These are phyloP conservation scores for Schizochytrium sp. DNA, from an alignment of 108 stramenopile species.

Conservation along the genomic window DNA sequence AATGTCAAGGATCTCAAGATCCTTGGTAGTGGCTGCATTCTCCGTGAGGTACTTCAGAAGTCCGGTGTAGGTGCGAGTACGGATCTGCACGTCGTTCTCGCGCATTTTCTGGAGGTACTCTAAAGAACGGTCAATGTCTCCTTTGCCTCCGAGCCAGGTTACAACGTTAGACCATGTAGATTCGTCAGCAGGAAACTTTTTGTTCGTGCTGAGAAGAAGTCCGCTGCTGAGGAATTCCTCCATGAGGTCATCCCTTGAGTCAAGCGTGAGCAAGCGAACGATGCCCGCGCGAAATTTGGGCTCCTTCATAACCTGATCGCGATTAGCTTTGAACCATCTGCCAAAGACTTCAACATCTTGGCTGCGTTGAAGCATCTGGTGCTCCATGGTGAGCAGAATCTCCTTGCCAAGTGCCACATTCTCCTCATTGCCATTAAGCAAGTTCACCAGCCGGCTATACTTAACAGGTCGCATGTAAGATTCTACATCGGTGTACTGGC, in stretches of 20 bases:
- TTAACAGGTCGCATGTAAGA: neutral
- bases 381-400: neutral
- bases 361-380: neutral
- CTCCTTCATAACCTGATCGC: neutral
- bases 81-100: neutral
- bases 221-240: neutral
- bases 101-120: neutral
- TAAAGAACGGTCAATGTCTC: neutral
- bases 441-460: neutral
- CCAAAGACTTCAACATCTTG: neutral
- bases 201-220: neutral
- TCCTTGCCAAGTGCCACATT: too few relatives aligned
- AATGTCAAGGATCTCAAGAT: neutral
- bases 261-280: neutral
- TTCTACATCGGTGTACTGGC: neutral
- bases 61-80: neutral
- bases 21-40: neutral
- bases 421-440: neutral
- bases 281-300: neutral
- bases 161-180: neutral
- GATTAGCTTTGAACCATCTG: constrained; percentile 13
- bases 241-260: neutral
- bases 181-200: too few relatives aligned
- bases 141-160: neutral
- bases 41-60: neutral